Percentiles rank a stretch among this genome's conserved stretches.
phyloP scores from a whole-genome alignment of 176 grass and related monocot genomes.

The Rhynchospora tenuis region DNA sequence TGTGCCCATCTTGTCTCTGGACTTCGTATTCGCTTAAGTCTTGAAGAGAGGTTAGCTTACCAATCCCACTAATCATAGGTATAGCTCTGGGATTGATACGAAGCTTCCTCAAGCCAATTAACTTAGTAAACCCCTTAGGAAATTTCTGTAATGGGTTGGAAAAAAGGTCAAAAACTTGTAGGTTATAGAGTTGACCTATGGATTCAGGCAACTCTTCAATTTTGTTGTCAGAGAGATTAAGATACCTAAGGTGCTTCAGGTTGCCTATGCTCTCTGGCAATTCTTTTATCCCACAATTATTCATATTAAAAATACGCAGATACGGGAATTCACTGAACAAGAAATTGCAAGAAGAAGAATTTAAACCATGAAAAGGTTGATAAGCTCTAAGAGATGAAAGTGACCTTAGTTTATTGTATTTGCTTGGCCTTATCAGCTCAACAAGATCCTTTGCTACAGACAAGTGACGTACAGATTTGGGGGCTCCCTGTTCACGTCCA shows the following conservation, averaged over 20 bases:
- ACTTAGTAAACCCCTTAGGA: conserved; percentile 23
- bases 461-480: conserved; percentile 36
- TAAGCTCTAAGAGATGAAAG: conserved; percentile 25
- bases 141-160: conserved; percentile 13
- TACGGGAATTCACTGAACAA: conserved; percentile 32
- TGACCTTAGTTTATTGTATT: conserved; percentile 30
- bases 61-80: conserved; percentile 26
- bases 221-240: conserved; percentile 24
- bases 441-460: conserved; percentile 32
- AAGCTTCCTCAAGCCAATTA: conserved; percentile 27
- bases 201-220: conserved; percentile 31
- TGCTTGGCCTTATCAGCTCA: conserved; percentile 19
- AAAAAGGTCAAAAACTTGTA: conserved; percentile 30
- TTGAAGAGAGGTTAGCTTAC: conserved; percentile 30
- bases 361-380: conserved; percentile 4
- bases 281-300: conserved; percentile 36
- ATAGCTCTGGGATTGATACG: neutral
- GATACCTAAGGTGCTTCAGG: conserved; percentile 49
- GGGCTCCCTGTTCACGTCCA: conserved; percentile 16
- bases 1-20: neutral
- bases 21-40: conserved; percentile 17
- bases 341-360: conserved; percentile 5
- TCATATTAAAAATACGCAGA: conserved; percentile 39
- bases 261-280: conserved; percentile 31
- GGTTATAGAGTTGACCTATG: conserved; percentile 28